These are phyloP conservation scores for Solanum stenotomum DNA, from an alignment of 257 asterid species.

Conservation along the genomic window DNA sequence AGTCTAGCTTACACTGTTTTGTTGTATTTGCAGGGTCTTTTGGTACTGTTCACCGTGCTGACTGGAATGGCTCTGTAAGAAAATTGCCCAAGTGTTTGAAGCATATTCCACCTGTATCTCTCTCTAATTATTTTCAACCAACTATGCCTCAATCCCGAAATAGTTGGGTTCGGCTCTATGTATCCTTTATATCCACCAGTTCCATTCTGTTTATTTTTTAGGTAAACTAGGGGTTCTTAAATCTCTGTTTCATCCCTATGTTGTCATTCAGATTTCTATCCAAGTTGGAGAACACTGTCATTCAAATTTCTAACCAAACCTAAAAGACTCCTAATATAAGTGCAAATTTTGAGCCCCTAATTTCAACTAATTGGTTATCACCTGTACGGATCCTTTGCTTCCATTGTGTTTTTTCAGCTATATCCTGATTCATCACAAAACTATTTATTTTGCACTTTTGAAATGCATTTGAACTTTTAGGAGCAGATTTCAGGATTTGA, in stretches of 20 bases:
- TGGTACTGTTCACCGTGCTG: conserved; percentile 97
- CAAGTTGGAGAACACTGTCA: neutral
- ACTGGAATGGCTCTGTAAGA: conserved; percentile 97
- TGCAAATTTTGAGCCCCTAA: neutral
- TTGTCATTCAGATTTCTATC: neutral
- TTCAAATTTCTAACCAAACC: neutral
- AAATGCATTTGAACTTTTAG: neutral
- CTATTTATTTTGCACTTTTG: neutral
- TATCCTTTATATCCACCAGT: neutral
- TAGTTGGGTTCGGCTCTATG: neutral
- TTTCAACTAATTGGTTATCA: neutral
- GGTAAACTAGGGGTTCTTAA: neutral
- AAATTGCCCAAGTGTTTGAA: conserved; percentile 6
- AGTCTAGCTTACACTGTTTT: conserved; percentile 1
- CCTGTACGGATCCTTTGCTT: neutral
- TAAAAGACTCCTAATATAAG: neutral
- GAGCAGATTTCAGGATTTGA: neutral
- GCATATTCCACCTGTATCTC: neutral
- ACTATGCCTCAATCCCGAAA: neutral
- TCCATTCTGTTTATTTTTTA: neutral
- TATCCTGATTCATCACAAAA: neutral
- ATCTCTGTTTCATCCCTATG: neutral
- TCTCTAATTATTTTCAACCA: neutral
- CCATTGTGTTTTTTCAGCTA: neutral
- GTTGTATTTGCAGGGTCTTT: conserved; percentile 67